Conservation (phyloP, 306 rosid species). For the Corylus avellana region DNA sequence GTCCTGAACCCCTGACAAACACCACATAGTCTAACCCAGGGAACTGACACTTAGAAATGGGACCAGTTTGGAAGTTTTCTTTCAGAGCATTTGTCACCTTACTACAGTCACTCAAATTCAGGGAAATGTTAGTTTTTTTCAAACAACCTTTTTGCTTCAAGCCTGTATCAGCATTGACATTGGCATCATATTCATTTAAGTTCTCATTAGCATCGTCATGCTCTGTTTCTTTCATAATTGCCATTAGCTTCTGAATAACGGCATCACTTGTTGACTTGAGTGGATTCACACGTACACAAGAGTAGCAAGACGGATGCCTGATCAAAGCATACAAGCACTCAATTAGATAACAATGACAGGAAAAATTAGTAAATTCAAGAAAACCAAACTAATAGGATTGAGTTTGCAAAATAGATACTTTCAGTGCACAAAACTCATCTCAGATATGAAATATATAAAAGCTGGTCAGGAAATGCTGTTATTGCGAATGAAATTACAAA, state of each 20-base stretch:
- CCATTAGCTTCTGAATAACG: constrained; percentile 54
- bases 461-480: background rate
- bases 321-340: background rate
- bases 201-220: constrained; percentile 6
- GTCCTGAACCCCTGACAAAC: constrained; percentile 86
- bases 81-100: constrained; percentile 31
- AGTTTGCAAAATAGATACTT: background rate
- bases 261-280: constrained; percentile 60
- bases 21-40: constrained; percentile 79
- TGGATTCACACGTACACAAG: constrained; percentile 81
- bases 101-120: constrained; percentile 7
- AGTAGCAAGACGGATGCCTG: constrained; percentile 88
- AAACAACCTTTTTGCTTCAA: constrained; percentile 6
- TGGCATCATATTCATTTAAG: constrained; percentile 5
- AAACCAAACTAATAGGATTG: background rate
- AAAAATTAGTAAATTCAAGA: constrained; percentile 7
- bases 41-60: constrained; percentile 60
- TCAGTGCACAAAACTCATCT: background rate
- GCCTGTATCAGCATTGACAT: constrained; percentile 22
- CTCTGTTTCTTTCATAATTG: constrained; percentile 34
- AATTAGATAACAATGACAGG: background rate
- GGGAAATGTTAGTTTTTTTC: background rate
- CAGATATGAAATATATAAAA: background rate
- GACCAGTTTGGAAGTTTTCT: constrained; percentile 28
- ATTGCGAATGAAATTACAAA: background rate